Evolutionary conservation across 1,284 basidiomycete species (phyloP).

Genomic region (Irpex sp.): DNA sequence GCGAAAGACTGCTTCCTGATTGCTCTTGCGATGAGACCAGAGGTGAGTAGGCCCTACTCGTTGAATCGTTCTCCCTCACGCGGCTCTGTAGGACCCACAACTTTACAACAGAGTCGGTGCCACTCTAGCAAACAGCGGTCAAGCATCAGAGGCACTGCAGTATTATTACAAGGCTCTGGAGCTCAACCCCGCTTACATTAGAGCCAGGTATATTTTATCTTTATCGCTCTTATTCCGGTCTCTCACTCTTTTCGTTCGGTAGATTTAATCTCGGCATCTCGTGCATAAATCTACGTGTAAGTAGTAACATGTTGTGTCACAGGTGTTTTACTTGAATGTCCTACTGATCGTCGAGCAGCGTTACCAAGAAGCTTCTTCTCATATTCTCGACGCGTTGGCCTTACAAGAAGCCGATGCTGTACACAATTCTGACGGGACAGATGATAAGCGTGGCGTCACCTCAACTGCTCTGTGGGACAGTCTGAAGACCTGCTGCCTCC

Average conservation of each 20-base stretch:
- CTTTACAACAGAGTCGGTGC: constrained; percentile 96
- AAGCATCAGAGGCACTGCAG: constrained; percentile 78
- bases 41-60: constrained; percentile 46
- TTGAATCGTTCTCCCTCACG: background rate
- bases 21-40: constrained; percentile 84
- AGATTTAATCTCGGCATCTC: constrained; percentile 93
- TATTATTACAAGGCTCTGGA: constrained; percentile 91
- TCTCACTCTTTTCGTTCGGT: constrained; percentile 1
- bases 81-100: constrained; percentile 75
- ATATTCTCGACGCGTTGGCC: constrained; percentile 82
- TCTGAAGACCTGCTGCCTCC: constrained; percentile 74
- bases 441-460: constrained; percentile 66
- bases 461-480: constrained; percentile 82
- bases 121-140: constrained; percentile 91
- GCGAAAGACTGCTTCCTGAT: constrained; percentile 94
- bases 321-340: background rate
- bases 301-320: constrained; percentile 20
- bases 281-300: constrained; percentile 80
- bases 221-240: background rate
- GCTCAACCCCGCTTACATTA: constrained; percentile 90
- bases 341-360: constrained; percentile 39
- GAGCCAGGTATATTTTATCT: constrained; percentile 63
- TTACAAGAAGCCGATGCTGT: constrained; percentile 81
- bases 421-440: constrained; percentile 40
- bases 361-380: constrained; percentile 80